Conservation (phyloP, 176 grass and related monocot genomes). For the Hyparrhenia diplandra region DNA sequence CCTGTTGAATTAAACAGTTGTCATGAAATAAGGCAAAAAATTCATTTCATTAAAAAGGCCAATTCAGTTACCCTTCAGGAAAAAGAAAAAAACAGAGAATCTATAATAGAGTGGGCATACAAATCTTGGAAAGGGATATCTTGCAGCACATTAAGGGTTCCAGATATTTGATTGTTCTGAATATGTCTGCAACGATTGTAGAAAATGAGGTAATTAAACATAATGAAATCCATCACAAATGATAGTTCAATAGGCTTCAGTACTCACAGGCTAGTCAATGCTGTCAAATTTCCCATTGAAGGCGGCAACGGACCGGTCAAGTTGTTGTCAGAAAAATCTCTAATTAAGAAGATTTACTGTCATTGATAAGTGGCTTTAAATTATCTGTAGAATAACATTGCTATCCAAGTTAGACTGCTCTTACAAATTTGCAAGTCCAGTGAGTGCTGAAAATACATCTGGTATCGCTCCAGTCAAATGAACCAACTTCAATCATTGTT, state of each 20-base stretch:
- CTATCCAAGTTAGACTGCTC: slow-evolving; percentile 9
- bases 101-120: slow-evolving; percentile 38
- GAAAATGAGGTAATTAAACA: slow-evolving; percentile 12
- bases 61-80: neutral
- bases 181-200: slow-evolving; percentile 54
- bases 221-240: slow-evolving; percentile 4
- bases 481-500: no score
- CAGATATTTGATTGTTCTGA: slow-evolving; percentile 83
- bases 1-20: slow-evolving; percentile 51
- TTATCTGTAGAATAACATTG: slow-evolving; percentile 5
- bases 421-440: slow-evolving; percentile 79
- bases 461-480: no score
- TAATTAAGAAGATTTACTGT: slow-evolving; percentile 36
- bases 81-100: slow-evolving; percentile 22
- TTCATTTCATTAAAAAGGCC: neutral
- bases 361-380: slow-evolving; percentile 17
- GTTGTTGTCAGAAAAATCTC: slow-evolving; percentile 90
- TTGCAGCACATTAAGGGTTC: slow-evolving; percentile 75
- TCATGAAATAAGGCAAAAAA: neutral
- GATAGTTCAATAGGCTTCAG: slow-evolving; percentile 6
- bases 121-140: slow-evolving; percentile 90
- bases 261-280: slow-evolving; percentile 85
- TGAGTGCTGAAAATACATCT: no score
- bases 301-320: slow-evolving; percentile 69
- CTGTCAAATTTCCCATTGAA: slow-evolving; percentile 75